These are phyloP conservation scores for Candida krabiensis DNA, from an alignment of 805 yeast genomes.

Conservation along the genomic window DNA sequence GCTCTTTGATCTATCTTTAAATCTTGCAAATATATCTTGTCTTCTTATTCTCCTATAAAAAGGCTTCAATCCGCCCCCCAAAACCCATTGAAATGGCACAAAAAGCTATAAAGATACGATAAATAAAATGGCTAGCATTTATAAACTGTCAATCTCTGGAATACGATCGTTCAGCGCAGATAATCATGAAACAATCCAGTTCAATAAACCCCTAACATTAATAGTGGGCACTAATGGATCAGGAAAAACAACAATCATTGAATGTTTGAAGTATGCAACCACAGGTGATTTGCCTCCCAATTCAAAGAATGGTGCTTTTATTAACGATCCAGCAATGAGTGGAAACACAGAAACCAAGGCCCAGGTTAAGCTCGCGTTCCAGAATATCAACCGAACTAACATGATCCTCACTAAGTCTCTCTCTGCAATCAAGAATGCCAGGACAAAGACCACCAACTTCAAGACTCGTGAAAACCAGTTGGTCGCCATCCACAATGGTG, in stretches of 20 bases:
- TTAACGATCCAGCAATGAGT: slow-evolving; percentile 85
- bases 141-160: slow-evolving; percentile 76
- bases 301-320: slow-evolving; percentile 92
- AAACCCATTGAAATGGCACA: too few relatives aligned
- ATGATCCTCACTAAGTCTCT: slow-evolving; percentile 88
- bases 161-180: slow-evolving; percentile 89
- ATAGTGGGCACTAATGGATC: slow-evolving; percentile 97
- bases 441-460: slow-evolving; percentile 56
- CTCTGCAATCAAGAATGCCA: slow-evolving; percentile 64
- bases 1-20: too few relatives aligned
- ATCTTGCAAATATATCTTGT: too few relatives aligned
- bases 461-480: slow-evolving; percentile 92
- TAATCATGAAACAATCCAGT: slow-evolving; percentile 80
- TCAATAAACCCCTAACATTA: slow-evolving; percentile 85
- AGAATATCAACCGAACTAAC: slow-evolving; percentile 65
- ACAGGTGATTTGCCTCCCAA: slow-evolving; percentile 97
- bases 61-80: too few relatives aligned
- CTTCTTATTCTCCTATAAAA: too few relatives aligned
- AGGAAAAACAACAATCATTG: slow-evolving; percentile 95
- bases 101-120: too few relatives aligned
- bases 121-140: slow-evolving; percentile 46
- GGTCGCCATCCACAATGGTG: slow-evolving; percentile 62
- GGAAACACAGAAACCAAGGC: slow-evolving; percentile 80
- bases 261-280: slow-evolving; percentile 89
- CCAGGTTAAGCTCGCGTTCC: slow-evolving; percentile 86